These are phyloP conservation scores for Amaranthus palmeri DNA, from an alignment of 148 eudicot genomes.

Conservation along the genomic window DNA sequence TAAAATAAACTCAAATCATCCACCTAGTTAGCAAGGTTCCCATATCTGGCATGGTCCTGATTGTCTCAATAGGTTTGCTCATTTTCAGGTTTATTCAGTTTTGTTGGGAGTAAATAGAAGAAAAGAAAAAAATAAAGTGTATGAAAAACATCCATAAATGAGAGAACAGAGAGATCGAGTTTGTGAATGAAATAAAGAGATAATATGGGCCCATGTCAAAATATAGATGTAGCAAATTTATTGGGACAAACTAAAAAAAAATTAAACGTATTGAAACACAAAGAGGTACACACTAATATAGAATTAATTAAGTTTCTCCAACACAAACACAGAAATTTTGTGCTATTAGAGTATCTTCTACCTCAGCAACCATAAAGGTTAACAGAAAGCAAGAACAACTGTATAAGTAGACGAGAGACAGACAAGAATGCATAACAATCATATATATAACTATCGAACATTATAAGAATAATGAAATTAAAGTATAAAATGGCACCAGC, in stretches of 20 bases:
- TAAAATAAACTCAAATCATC: neutral
- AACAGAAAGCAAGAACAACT: neutral
- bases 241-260: too few species aligned
- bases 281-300: constrained; percentile 4
- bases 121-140: neutral
- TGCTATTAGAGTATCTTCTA: neutral
- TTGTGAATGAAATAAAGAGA: too few species aligned
- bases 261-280: too few species aligned
- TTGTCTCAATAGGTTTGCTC: neutral
- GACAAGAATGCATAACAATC: neutral
- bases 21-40: constrained; percentile 9
- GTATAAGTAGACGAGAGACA: neutral
- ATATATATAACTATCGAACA: neutral
- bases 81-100: constrained; percentile 5
- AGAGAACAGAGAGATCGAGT: neutral
- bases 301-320: neutral
- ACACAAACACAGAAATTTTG: neutral
- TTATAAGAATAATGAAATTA: too few species aligned
- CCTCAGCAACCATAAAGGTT: neutral
- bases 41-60: constrained; percentile 7
- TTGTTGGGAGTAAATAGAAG: neutral
- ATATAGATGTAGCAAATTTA: too few species aligned
- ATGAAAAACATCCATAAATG: too few species aligned
- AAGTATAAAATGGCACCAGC: too few species aligned
- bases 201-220: too few species aligned